Evolutionary conservation across 2,329 filamentous ascomycete genomes (phyloP), one percentile per base, ranked within the genome.

Genomic region (Cyphellophora attinorum): DNA sequence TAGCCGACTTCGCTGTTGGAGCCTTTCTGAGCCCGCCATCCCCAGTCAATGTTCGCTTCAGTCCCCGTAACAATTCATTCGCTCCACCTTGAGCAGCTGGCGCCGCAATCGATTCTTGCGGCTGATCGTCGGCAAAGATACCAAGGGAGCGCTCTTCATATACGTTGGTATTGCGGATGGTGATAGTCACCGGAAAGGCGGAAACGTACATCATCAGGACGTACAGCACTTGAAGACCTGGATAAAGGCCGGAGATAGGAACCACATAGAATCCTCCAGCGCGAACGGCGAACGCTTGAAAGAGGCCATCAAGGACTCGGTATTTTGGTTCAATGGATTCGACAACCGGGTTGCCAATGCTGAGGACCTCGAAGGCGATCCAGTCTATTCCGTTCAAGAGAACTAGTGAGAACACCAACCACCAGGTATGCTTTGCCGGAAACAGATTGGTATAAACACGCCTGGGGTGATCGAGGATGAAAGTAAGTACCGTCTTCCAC

Each of bases 131-230:
- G 31, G 53, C 57, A 39, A 76, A 74, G 19, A 79, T 70, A 0
- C 77, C 77, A 2, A 83, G 60, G 0, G 73, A 77, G 29, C 2
- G 29, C 48, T 84, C 78, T 51, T 83, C 79, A 50, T 84, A 84
- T 18, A 81, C 73, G 49, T 83, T 83, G 25, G 77, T 79, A 51
- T 78, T 74, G 34, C 89, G 85, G 50, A 96, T 82, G 5, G 84
- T 91, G 51, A 96, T 96, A 54, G 91, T 89, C 49, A 96, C 93
- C 4, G 89, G 89, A 49, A 94, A 93, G 40, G 95, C 84, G 38
- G 88, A 94, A 42, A 96, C 94, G 59, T 96, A 96, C 91, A 96
- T 96, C 91, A 96, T 96, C 58, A 96, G 79, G 59, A 96, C 67
- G 62, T 95, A 96, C 15, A 86, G 85, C 11, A 93, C 85, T 36